Evolutionary conservation across 1,139 yeast genomes (phyloP).

Genomic region (Diutina siamensis): DNA sequence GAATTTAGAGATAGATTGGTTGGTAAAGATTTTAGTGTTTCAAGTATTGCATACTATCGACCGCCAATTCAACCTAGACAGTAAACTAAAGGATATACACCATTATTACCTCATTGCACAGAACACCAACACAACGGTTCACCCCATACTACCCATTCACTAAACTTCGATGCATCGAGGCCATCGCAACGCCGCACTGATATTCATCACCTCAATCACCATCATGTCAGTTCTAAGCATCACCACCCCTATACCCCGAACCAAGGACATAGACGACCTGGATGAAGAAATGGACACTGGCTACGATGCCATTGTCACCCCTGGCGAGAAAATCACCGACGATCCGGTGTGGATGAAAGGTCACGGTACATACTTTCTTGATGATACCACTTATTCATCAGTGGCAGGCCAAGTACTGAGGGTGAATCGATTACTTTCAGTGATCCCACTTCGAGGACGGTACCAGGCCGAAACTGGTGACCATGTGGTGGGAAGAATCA

Average conservation of each 20-base stretch:
- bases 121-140: no score
- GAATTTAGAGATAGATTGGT: no score
- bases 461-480: constrained; percentile 95
- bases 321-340: constrained; percentile 94
- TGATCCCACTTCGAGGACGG: constrained; percentile 74
- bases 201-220: neutral
- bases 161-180: no score
- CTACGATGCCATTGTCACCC: constrained; percentile 49
- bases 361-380: constrained; percentile 83
- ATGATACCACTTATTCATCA: constrained; percentile 68
- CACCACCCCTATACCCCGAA: constrained; percentile 19
- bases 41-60: no score
- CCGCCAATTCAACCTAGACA: no score
- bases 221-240: constrained; percentile 21
- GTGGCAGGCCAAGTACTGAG: constrained; percentile 86
- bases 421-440: constrained; percentile 40
- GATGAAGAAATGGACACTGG: constrained; percentile 6
- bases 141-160: no score
- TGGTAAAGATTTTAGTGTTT: no score
- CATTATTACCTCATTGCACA: no score
- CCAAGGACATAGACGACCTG: constrained; percentile 15
- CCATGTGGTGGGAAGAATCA: constrained; percentile 86
- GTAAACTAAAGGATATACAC: no score
- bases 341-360: constrained; percentile 99
- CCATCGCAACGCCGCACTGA: no score